These are phyloP conservation scores for Colletotrichum sp. DNA, from an alignment of 2,329 filamentous ascomycete species.

Conservation along the genomic window DNA sequence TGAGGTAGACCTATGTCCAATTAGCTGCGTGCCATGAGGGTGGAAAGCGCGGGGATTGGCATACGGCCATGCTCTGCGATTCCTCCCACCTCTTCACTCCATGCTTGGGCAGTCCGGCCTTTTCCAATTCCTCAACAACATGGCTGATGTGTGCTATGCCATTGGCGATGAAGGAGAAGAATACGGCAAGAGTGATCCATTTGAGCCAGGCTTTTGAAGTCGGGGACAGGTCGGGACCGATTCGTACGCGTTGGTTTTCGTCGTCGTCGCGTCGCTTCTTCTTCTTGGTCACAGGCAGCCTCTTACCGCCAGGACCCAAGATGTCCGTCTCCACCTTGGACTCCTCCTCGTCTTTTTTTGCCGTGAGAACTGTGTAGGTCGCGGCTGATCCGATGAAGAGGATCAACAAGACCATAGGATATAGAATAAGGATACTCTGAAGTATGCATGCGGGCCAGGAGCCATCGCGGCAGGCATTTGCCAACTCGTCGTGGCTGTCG, in stretches of 20 bases:
- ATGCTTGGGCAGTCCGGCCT: background rate
- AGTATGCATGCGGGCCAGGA: slow-evolving; percentile 37
- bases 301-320: slow-evolving; percentile 87
- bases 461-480: slow-evolving; percentile 11
- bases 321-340: slow-evolving; percentile 51
- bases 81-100: slow-evolving; percentile 4
- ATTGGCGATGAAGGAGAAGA: slow-evolving; percentile 79
- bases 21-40: slow-evolving; percentile 17
- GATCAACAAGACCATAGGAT: slow-evolving; percentile 56
- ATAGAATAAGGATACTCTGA: slow-evolving; percentile 53
- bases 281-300: slow-evolving; percentile 73
- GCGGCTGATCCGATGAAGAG: slow-evolving; percentile 56
- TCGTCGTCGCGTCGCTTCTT: slow-evolving; percentile 44
- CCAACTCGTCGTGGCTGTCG: background rate
- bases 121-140: slow-evolving; percentile 12
- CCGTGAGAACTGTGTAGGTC: slow-evolving; percentile 57
- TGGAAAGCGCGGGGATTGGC: background rate
- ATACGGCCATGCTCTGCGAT: slow-evolving; percentile 17
- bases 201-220: slow-evolving; percentile 75
- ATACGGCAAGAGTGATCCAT: slow-evolving; percentile 72
- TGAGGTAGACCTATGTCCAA: slow-evolving; percentile 74
- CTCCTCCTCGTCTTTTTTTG: slow-evolving; percentile 51
- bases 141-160: slow-evolving; percentile 54
- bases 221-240: slow-evolving; percentile 49
- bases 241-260: slow-evolving; percentile 34